These are phyloP conservation scores for Parasitella parasitica DNA, from an alignment of 371 early-diverging fungal species.

Conservation along the genomic window DNA sequence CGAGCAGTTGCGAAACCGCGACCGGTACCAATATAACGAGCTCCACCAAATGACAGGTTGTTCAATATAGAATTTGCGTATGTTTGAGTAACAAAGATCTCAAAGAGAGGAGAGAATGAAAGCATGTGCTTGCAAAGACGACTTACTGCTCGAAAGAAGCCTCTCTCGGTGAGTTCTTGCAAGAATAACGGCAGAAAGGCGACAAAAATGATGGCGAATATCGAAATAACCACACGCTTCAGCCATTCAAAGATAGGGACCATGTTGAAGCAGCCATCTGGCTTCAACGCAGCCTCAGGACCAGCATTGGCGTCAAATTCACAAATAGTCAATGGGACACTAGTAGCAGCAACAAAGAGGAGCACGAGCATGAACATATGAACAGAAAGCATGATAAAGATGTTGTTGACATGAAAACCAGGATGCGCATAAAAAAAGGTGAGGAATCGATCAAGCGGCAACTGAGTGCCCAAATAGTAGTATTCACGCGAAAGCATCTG, in stretches of 20 bases:
- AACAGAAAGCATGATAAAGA: constrained; percentile 86
- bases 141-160: constrained; percentile 66
- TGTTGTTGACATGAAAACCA: constrained; percentile 91
- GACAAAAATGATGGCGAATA: constrained; percentile 73
- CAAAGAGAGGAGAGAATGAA: constrained; percentile 84
- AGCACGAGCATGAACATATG: constrained; percentile 85
- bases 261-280: constrained; percentile 68
- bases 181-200: constrained; percentile 84
- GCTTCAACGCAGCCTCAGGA: constrained; percentile 41
- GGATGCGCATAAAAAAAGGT: constrained; percentile 90
- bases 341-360: constrained; percentile 69
- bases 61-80: constrained; percentile 78
- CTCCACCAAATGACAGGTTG: constrained; percentile 82
- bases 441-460: constrained; percentile 83
- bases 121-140: constrained; percentile 83
- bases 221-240: constrained; percentile 73
- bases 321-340: constrained; percentile 53
- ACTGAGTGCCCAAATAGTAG: constrained; percentile 83
- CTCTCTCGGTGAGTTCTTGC: constrained; percentile 84
- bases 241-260: constrained; percentile 78
- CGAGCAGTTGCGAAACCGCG: constrained; percentile 89
- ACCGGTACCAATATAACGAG: constrained; percentile 84
- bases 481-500: constrained; percentile 90
- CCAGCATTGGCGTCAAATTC: constrained; percentile 44
- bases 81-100: constrained; percentile 86